Conservation (phyloP, 257 asterid genomes). For the Jacaranda mimosifolia region DNA sequence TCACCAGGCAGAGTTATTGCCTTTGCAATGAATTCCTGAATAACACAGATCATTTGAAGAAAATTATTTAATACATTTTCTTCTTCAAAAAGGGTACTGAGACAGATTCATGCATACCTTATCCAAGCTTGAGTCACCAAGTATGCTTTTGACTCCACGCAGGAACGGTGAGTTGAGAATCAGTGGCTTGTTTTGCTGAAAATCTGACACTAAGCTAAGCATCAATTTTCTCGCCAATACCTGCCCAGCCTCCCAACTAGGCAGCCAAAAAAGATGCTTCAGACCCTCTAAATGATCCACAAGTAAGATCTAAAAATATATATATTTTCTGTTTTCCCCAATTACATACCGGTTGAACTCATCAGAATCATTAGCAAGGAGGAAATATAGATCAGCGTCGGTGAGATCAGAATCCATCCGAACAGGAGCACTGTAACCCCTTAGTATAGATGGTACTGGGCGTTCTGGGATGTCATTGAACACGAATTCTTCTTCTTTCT, state of each 20-base stretch:
- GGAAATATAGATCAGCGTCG: constrained; percentile 72
- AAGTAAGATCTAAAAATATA: background rate
- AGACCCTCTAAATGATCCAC: constrained; percentile 1
- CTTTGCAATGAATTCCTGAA: constrained; percentile 84
- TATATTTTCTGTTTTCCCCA: background rate
- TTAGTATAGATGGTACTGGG: constrained; percentile 77
- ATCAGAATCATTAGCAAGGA: constrained; percentile 86
- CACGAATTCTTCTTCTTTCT: constrained; percentile 87
- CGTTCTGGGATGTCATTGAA: constrained; percentile 67
- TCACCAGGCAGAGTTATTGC: constrained; percentile 82
- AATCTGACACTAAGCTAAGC: constrained; percentile 78
- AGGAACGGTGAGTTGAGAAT: constrained; percentile 69
- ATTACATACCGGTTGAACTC: constrained; percentile 83
- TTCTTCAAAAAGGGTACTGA: background rate
- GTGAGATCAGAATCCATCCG: constrained; percentile 82
- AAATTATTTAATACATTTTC: constrained; percentile 10
- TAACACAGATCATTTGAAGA: constrained; percentile 4
- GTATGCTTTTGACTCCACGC: constrained; percentile 73
- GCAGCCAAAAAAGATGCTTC: constrained; percentile 31
- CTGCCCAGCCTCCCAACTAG: constrained; percentile 93
- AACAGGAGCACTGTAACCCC: constrained; percentile 94
- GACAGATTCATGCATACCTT: constrained; percentile 51
- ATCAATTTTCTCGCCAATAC: constrained; percentile 82
- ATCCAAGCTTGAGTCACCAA: constrained; percentile 72
- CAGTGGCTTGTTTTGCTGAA: constrained; percentile 73